phyloP scores from a whole-genome alignment of 352 stramenopile species.

The Hyaloperonospora brassicae region DNA sequence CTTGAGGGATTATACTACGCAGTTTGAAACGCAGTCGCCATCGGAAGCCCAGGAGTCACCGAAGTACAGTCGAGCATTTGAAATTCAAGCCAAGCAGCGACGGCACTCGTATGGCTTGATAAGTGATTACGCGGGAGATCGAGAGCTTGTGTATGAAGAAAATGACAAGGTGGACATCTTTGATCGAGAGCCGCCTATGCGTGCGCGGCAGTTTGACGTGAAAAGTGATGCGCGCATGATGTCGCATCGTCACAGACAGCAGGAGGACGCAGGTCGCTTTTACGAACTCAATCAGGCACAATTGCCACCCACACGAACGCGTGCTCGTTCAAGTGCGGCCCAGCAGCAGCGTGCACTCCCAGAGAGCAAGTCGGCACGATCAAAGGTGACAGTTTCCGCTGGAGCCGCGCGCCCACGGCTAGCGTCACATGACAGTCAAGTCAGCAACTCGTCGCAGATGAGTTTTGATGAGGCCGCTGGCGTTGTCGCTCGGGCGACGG shows the following conservation, averaged over 20 bases:
- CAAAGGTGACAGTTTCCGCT: conserved; percentile 1
- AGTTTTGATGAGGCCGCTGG: conserved; percentile 37
- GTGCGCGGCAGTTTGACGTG: conserved; percentile 20
- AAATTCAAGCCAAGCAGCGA: conserved; percentile 14
- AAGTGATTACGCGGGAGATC: conserved; percentile 10
- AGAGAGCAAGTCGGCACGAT: conserved; percentile 10
- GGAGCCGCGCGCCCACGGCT: conserved; percentile 10
- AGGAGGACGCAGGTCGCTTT: conserved; percentile 6
- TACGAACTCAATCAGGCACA: conserved; percentile 10
- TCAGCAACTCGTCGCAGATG: conserved; percentile 28
- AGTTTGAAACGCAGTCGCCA: conserved; percentile 19
- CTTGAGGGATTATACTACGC: conserved; percentile 15
- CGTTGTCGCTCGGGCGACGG: conserved; percentile 51
- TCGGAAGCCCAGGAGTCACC: conserved; percentile 14
- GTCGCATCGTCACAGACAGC: conserved; percentile 12
- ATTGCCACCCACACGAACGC: conserved; percentile 6
- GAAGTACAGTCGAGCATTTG: conserved; percentile 11
- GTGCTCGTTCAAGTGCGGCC: conserved; percentile 11
- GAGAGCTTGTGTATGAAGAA: conserved; percentile 11
- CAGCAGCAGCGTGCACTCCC: conserved; percentile 8
- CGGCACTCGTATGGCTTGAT: conserved; percentile 23
- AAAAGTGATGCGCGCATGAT: conserved; percentile 23
- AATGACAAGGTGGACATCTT: conserved; percentile 21
- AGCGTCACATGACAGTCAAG: conserved; percentile 22
- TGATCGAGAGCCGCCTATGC: conserved; percentile 16